Percentiles rank a stretch among this genome's conserved stretches.
These are phyloP conservation scores for Eucalyptus caleyi DNA, from an alignment of 345 rosid species.

Conservation along the genomic window DNA sequence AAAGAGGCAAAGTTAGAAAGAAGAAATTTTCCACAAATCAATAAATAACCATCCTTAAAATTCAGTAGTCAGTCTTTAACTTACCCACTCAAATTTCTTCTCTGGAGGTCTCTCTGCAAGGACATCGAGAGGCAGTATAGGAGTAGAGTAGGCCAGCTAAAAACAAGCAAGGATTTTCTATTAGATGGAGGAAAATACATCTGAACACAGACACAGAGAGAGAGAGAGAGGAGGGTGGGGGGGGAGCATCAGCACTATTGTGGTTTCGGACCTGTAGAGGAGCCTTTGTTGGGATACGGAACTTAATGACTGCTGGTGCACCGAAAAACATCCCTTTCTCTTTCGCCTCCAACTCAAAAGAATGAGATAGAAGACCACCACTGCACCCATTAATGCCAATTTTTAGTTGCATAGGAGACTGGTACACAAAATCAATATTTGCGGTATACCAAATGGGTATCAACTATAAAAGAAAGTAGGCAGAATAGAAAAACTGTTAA, in stretches of 20 bases:
- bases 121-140: slow-evolving; percentile 69
- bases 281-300: slow-evolving; percentile 81
- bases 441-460: background rate
- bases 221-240: too few relatives aligned
- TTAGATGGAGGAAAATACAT: background rate
- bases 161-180: background rate
- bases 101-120: slow-evolving; percentile 79
- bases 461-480: background rate
- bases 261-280: slow-evolving; percentile 54
- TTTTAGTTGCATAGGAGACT: background rate
- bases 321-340: slow-evolving; percentile 67
- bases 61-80: background rate
- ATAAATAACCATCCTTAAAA: background rate
- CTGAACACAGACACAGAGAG: background rate
- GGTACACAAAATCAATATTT: background rate
- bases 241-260: background rate
- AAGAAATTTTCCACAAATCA: background rate
- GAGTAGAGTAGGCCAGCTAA: slow-evolving; percentile 80
- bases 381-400: slow-evolving; percentile 18
- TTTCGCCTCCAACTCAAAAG: slow-evolving; percentile 83
- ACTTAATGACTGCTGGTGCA: slow-evolving; percentile 80
- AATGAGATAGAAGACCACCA: slow-evolving; percentile 66
- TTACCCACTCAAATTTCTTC: slow-evolving; percentile 54
- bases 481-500: background rate
- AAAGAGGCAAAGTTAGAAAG: slow-evolving; percentile 1